Evolutionary conservation across 164 flowering plant genomes (phyloP), one percentile per base, ranked within the genome.

Genomic region (Tinospora cordifolia): DNA sequence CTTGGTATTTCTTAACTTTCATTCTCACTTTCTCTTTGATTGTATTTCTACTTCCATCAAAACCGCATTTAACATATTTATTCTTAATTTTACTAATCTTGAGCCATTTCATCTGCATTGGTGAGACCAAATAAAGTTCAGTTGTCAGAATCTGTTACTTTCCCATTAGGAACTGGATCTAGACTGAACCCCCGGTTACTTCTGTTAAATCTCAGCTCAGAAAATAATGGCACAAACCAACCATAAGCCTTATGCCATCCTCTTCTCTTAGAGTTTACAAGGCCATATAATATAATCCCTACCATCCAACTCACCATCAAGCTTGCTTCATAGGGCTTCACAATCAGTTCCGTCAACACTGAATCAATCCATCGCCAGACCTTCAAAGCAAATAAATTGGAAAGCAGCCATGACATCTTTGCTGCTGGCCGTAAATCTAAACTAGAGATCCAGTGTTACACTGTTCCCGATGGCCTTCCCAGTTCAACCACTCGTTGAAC

Each of bases 221-320:
- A 21, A 9, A 41, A 68, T 26, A 69, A 74, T 69, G 76, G 72
- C 47, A 36, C 65, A 64, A 34, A 59, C 41, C 59, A 17, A 65
- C 9, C 47, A 64, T 24, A 84, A 83, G 40, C 90, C 82, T 69
- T 92, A 88, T 65, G 92, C 90, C 14, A 82, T 92, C 69, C 40
- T 90, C 63, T 25, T 92, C 7, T 67, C 91, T 3, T 88, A 84
- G 72, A 96, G 92, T 19, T 82, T 87, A 19, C 98, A 89, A 85
- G 98, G 98, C 73, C 98, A 90, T 75, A 79, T 90, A 30, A 90
- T 75, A 79, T 90, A 30, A 90, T 80, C 75, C 98, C 98, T 1
- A 54, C 81, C 38, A 85, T 87, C 36, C 81, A 88, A 51, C 83
- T 92, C 0, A 90, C 96, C 72, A 67, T 83, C 67, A 85, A 87